A percentile compares a stretch with the other conserved stretches of the same genome.
phyloP scores from a whole-genome alignment of 2,329 filamentous ascomycete genomes.

The Arthrobotrys entomopaga region DNA sequence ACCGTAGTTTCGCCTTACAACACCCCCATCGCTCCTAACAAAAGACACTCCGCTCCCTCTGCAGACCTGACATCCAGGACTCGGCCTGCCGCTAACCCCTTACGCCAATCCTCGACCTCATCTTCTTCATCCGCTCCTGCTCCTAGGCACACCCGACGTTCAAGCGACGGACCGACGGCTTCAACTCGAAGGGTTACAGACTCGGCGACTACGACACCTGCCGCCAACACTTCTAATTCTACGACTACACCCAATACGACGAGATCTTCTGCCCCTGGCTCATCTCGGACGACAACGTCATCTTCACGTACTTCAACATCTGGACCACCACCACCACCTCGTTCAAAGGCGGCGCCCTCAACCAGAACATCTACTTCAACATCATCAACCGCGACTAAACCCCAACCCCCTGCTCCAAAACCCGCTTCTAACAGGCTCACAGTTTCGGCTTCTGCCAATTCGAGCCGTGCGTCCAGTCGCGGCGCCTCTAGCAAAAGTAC shows the following conservation, averaged over 20 bases:
- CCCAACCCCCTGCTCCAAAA: constrained; percentile 34
- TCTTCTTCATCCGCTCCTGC: constrained; percentile 37
- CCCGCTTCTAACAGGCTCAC: constrained; percentile 2
- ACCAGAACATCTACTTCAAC: constrained; percentile 14
- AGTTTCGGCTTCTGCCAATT: constrained; percentile 25
- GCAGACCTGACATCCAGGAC: constrained; percentile 37
- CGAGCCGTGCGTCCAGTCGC: constrained; percentile 40
- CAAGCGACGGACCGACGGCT: constrained; percentile 39
- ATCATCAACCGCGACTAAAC: constrained; percentile 28
- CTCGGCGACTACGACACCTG: constrained; percentile 27
- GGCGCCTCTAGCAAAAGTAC: constrained; percentile 28
- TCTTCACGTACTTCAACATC: not conserved
- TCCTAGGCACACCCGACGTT: constrained; percentile 41
- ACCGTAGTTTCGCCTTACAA: constrained; percentile 45
- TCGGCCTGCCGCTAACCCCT: constrained; percentile 45
- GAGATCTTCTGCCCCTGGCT: constrained; percentile 36
- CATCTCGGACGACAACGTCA: constrained; percentile 23
- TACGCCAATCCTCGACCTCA: constrained; percentile 42
- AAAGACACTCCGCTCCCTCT: constrained; percentile 46
- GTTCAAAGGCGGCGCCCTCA: constrained; percentile 26
- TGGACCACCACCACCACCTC: constrained; percentile 15
- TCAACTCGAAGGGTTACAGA: constrained; percentile 37
- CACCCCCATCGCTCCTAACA: constrained; percentile 39
- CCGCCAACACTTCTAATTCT: not conserved
- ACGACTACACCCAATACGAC: not conserved